Base-by-base conservation (phyloP, 1,284 basidiomycete species). In the Thelephora terrestris region DNA sequence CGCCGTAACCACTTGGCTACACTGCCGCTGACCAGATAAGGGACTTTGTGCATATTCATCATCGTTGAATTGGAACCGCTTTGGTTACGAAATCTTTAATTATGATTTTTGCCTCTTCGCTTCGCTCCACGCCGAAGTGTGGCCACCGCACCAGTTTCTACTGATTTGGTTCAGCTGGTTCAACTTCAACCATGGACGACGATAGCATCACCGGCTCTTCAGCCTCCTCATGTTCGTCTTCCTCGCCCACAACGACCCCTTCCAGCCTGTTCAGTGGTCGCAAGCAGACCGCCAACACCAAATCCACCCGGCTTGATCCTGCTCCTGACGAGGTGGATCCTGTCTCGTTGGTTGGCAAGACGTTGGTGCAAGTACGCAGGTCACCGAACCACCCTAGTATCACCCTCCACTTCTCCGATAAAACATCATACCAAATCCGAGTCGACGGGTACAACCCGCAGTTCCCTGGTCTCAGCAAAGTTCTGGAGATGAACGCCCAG, bases 1-100 rank as follows among this genome's bases (percentile, higher is more conserved):
- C 72, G 74, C 72, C 74, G 71, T 74, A 74, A 74, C 72, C 72
- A 74, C 72, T 74, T 74, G 74, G 72, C 74, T 74, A 74, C 73
- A 74, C 71, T 75, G 70, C 74, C 72, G 42, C 29, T 36, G 20
- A 24, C 29, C 9, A 12, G 29, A 6, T 10, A 7, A 10, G 6
- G 5, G 29, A 14, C 29, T 9, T 14, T 32, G 29, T 32, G 25
- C 25, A 3, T 12, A 32, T 32, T 32, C 29, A 12, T 32, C 12
- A 32, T 32, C 9, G 12, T 6, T 32, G 3, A 12, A 14, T 12
- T 12, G 29, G 29, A 32, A 32, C 29, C 29, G 5, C 7, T 12
- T 32, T 7, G 9, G 29, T 32, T 32, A 14, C 29, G 29, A 12
- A 32, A 32, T 12, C 14, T 32, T 27, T 32, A 6, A 32, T 32